A percentile compares a stretch with the other conserved stretches of the same genome.
These are phyloP conservation scores for Leishmania lainsoni DNA, from an alignment of 208 protist species.

Conservation along the genomic window DNA sequence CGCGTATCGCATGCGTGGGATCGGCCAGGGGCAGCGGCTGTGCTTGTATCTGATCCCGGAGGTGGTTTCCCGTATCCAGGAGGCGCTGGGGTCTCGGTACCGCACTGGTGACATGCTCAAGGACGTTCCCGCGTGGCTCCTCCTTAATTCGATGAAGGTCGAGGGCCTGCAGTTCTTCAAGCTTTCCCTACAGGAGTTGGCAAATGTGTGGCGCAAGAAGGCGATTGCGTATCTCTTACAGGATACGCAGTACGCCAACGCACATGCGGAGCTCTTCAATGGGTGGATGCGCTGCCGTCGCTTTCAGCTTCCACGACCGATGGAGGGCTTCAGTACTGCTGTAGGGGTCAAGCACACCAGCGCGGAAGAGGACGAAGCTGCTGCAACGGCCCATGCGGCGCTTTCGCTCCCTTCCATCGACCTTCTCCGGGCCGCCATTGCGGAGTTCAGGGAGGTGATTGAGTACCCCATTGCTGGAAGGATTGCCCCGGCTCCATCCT, in stretches of 20 bases:
- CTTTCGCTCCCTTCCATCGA: constrained; percentile 28
- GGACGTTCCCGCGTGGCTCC: constrained; percentile 90
- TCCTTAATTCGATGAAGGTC: constrained; percentile 88
- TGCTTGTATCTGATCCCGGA: constrained; percentile 94
- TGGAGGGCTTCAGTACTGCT: neutral
- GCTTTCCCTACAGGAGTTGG: constrained; percentile 88
- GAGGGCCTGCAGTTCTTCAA: constrained; percentile 90
- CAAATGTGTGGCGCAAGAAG: constrained; percentile 92
- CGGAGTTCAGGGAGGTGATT: constrained; percentile 79
- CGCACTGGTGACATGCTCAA: constrained; percentile 59
- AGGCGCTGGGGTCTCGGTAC: constrained; percentile 45
- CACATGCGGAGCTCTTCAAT: constrained; percentile 47
- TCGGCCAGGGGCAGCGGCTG: constrained; percentile 92
- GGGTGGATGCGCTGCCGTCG: constrained; percentile 50
- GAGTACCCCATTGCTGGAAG: constrained; percentile 49
- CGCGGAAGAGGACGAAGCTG: constrained; percentile 12
- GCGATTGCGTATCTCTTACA: constrained; percentile 68
- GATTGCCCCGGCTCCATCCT: constrained; percentile 44
- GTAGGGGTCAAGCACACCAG: neutral
- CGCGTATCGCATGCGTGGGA: constrained; percentile 93
- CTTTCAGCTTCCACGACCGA: constrained; percentile 41
- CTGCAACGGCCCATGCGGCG: neutral
- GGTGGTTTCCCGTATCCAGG: constrained; percentile 75
- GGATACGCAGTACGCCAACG: constrained; percentile 56
- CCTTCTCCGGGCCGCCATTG: constrained; percentile 56